A percentile compares a stretch with the other conserved stretches of the same genome.
Conservation (phyloP, 2,329 filamentous ascomycete genomes). For the Cladosporium sp. region DNA sequence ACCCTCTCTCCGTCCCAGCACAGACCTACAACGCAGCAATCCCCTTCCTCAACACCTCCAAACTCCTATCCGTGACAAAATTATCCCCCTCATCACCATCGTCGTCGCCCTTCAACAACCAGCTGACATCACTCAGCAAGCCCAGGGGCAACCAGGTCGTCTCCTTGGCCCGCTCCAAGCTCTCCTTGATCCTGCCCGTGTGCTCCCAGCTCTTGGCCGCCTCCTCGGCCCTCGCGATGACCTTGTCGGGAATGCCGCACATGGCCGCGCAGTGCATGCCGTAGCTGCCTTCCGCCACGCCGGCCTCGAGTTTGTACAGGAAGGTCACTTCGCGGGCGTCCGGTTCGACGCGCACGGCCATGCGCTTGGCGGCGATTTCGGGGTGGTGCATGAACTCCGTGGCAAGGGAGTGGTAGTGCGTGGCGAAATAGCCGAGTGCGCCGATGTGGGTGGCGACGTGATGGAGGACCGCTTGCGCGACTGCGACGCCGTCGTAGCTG, state of each 20-base stretch:
- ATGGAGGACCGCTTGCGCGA: constrained; percentile 95
- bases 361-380: constrained; percentile 78
- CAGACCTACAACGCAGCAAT: constrained; percentile 53
- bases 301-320: constrained; percentile 87
- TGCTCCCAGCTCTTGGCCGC: constrained; percentile 94
- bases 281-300: constrained; percentile 93
- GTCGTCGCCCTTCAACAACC: constrained; percentile 58
- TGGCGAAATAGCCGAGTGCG: constrained; percentile 94
- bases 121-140: constrained; percentile 80
- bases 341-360: constrained; percentile 94
- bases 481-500: constrained; percentile 93
- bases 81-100: constrained; percentile 27
- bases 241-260: constrained; percentile 82
- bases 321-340: constrained; percentile 85
- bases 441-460: constrained; percentile 91
- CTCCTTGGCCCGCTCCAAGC: constrained; percentile 65
- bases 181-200: constrained; percentile 84
- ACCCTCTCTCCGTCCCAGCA: not conserved
- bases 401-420: constrained; percentile 92
- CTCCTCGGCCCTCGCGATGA: constrained; percentile 82
- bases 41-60: constrained; percentile 55
- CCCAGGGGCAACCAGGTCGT: constrained; percentile 82
- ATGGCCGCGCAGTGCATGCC: constrained; percentile 99
- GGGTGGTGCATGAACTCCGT: constrained; percentile 87
- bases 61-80: constrained; percentile 44